Base-by-base conservation (phyloP, 768 basidiomycete genomes). In the Boletus reticuloceps region DNA sequence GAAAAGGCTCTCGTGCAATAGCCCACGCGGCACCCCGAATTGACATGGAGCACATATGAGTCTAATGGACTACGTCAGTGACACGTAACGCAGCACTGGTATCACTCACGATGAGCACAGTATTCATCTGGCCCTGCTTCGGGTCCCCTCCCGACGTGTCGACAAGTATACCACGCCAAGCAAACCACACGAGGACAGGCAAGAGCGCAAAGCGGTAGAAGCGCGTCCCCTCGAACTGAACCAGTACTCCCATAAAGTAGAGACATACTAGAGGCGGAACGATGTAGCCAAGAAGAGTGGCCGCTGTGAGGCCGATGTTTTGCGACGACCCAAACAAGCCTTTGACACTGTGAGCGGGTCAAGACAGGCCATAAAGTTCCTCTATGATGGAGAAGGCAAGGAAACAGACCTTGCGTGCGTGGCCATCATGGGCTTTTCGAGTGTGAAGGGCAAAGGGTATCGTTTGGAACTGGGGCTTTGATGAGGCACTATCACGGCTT, bases 241-340 rank as follows among this genome's bases (percentile, higher is more conserved):
- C 79, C 37, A 86, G 74, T 22, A 82, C 68, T 5, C 79, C 83
- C 47, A 79, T 79, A 13, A 67, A 64, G 68, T 80, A 82, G 60
- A 81, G 79, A 51, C 71, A 71, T 11, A 75, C 50, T 0, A 79
- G 29, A 19, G 77, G 67, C 1, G 80, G 81, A 11, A 79, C 53
- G 41, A 82, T 56, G 51, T 75, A 70, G 10, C 66, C 68, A 5
- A 59, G 34, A 66, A 59, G 61, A 74, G 73, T 22, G 68, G 42
- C 4, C 42, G 2, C 39, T 22, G 59, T 59, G 29, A 61, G 55
- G 48, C 41, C 43, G 0, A 52, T 32, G 40, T 52, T 64, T 31
- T 41, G 52, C 13, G 62, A 56, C 32, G 16, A 1, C 10, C 43
- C 53, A 29, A 61, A 59, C 1, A 60, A 0, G 36, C 22, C 36